Percentiles rank a stretch among this genome's conserved stretches.
Evolutionary conservation across 1,139 yeast genomes (phyloP).

Genomic region (Taiozyma sp.): DNA sequence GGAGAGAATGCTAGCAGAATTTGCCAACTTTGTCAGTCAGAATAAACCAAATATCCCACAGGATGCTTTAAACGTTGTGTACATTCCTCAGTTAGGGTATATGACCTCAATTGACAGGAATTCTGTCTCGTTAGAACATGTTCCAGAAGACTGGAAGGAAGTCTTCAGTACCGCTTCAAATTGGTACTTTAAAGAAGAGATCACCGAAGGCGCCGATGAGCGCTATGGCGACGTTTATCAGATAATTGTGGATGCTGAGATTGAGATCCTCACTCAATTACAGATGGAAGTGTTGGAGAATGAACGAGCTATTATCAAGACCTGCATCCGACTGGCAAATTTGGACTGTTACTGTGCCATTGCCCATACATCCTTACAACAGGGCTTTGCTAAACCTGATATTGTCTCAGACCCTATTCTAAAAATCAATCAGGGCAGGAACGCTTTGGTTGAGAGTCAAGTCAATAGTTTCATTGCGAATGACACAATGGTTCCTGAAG

Average conservation of each 20-base stretch:
- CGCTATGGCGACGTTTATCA: slow-evolving; percentile 38
- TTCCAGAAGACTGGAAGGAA: slow-evolving; percentile 28
- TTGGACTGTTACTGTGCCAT: slow-evolving; percentile 36
- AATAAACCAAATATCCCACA: slow-evolving; percentile 8
- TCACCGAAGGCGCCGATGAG: slow-evolving; percentile 30
- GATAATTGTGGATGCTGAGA: slow-evolving; percentile 34
- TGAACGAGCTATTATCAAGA: slow-evolving; percentile 13
- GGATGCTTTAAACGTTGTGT: slow-evolving; percentile 30
- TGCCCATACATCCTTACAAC: slow-evolving; percentile 30
- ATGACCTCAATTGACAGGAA: slow-evolving; percentile 24
- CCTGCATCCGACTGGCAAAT: slow-evolving; percentile 27
- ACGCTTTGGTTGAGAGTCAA: slow-evolving; percentile 36
- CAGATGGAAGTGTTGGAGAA: slow-evolving; percentile 26
- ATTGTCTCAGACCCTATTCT: slow-evolving; percentile 25
- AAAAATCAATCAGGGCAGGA: slow-evolving; percentile 28
- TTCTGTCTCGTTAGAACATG: not conserved
- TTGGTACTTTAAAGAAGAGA: slow-evolving; percentile 31
- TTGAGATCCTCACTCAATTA: slow-evolving; percentile 34
- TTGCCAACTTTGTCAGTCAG: slow-evolving; percentile 21
- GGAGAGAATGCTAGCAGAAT: slow-evolving; percentile 28
- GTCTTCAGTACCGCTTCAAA: slow-evolving; percentile 34
- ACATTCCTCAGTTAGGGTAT: slow-evolving; percentile 36
- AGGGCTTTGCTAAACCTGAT: slow-evolving; percentile 33
- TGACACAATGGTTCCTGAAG: slow-evolving; percentile 26
- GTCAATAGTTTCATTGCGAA: slow-evolving; percentile 34